Evolutionary conservation across 495 filamentous ascomycete species (phyloP), one percentile per base, ranked within the genome.

Genomic region (Penicillium alfredii): DNA sequence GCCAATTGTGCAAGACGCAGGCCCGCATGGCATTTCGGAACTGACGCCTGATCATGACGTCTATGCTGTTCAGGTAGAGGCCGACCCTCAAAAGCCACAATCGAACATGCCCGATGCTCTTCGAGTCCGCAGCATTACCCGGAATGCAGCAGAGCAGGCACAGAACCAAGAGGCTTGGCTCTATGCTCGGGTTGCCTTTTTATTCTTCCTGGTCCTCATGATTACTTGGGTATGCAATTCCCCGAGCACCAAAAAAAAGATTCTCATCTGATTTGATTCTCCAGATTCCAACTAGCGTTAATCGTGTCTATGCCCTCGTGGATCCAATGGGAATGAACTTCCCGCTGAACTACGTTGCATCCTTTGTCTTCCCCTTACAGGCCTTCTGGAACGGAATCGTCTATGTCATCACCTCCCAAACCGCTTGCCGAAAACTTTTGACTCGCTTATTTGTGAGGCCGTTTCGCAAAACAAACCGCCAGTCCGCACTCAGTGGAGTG

Each of bases 351-450:
- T 77, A 77, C 34, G 73, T 76, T 39, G 72, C 76, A 19, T 74
- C 81, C 0, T 67, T 83, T 23, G 82, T 87, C 1, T 64, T 88
- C 11, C 83, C 84, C 0, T 66, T 84, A 0, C 84, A 88, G 49
- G 84, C 82, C 4, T 85, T 86, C 50, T 86, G 82, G 78, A 88
- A 88, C 45, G 70, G 71, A 2, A 47, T 81, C 36, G 82, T 88
- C 39, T 88, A 88, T 60, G 59, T 72, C 8, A 25, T 25, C 23
- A 25, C 23, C 8, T 25, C 23, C 11, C 23, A 25, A 25, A 5
- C 23, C 2, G 23, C 23, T 9, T 8, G 8, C 5, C 23, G 23
- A n/a, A 8, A n/a, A 25, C 23, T 25, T 8, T 25, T 1, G 8
- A 4, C 2, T 2, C 8, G 11, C 23, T 25, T 25, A 25, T 25